Evolutionary conservation across 2,329 filamentous ascomycete genomes (phyloP).

Genomic region (Emericellopsis atlantica): DNA sequence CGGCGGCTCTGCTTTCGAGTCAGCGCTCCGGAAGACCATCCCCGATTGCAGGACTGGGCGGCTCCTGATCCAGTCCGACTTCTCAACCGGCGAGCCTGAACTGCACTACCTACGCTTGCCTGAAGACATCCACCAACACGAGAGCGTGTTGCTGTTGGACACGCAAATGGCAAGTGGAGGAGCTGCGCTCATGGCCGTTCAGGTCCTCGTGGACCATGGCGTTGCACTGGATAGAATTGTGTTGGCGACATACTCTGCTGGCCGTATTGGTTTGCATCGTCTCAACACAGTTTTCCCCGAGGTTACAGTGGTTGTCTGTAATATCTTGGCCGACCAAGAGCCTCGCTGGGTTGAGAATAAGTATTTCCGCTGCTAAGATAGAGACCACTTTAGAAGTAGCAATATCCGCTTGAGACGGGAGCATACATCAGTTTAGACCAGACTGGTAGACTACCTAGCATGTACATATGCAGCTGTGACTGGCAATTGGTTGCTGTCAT

Average conservation of each 20-base stretch:
- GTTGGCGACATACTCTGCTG: constrained; percentile 85
- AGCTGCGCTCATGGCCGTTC: constrained; percentile 79
- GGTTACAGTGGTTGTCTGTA: constrained; percentile 75
- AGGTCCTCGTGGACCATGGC: constrained; percentile 90
- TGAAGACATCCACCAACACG: constrained; percentile 57
- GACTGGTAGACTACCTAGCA: background rate
- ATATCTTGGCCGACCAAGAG: constrained; percentile 70
- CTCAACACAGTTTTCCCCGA: constrained; percentile 81
- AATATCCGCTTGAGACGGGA: background rate
- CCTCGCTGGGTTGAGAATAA: constrained; percentile 80
- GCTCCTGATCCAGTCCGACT: constrained; percentile 81
- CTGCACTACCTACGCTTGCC: constrained; percentile 81
- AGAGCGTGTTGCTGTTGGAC: constrained; percentile 77
- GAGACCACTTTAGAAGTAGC: background rate
- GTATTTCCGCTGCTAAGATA: constrained; percentile 69
- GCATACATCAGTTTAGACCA: background rate
- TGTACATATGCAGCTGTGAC: too few species aligned
- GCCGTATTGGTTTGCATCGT: constrained; percentile 70
- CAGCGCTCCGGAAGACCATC: constrained; percentile 77
- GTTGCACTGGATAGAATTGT: constrained; percentile 76
- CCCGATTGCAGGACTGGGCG: constrained; percentile 86
- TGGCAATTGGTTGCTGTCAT: too few species aligned
- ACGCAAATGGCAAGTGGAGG: constrained; percentile 92
- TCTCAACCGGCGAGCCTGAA: constrained; percentile 78
- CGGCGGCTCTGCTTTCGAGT: constrained; percentile 79